Evolutionary conservation across 148 eudicot species (phyloP).

Genomic region (Spergularia marina): DNA sequence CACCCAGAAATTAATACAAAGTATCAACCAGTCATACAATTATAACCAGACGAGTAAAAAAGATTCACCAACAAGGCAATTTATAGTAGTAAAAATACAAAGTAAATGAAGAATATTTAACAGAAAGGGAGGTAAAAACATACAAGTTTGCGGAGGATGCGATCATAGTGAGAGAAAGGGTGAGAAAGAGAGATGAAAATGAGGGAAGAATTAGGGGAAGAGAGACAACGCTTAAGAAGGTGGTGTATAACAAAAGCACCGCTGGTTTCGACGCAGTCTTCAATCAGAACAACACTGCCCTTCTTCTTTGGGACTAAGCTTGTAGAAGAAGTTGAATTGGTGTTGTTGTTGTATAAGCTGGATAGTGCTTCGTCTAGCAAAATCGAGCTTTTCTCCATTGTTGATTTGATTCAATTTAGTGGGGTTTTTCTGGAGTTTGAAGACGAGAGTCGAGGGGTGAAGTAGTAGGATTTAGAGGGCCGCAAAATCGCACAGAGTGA

Average conservation of each 20-base stretch:
- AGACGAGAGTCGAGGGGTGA: too few species aligned
- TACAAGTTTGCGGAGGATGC: conserved; percentile 85
- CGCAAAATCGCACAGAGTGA: too few species aligned
- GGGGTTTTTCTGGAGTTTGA: background rate
- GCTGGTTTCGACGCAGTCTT: conserved; percentile 82
- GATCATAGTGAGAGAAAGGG: conserved; percentile 88
- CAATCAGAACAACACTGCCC: conserved; percentile 44
- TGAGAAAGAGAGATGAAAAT: conserved; percentile 72
- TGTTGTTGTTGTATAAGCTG: conserved; percentile 24
- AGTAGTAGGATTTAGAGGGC: too few species aligned
- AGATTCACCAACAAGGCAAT: background rate
- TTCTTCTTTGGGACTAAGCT: background rate
- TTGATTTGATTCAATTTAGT: background rate
- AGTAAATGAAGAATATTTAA: too few species aligned
- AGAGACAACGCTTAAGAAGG: conserved; percentile 61
- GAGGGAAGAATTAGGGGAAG: conserved; percentile 36
- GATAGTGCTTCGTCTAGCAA: conserved; percentile 58
- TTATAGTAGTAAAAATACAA: background rate
- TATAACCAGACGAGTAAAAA: too few species aligned
- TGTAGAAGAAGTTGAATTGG: conserved; percentile 14
- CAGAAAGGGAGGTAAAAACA: conserved; percentile 1
- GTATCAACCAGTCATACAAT: background rate
- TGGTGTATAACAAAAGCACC: conserved; percentile 82
- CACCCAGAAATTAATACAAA: background rate
- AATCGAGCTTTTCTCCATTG: conserved; percentile 40